phyloP scores from a whole-genome alignment of 169 alveolate species.

The Eimeria acervulina region DNA sequence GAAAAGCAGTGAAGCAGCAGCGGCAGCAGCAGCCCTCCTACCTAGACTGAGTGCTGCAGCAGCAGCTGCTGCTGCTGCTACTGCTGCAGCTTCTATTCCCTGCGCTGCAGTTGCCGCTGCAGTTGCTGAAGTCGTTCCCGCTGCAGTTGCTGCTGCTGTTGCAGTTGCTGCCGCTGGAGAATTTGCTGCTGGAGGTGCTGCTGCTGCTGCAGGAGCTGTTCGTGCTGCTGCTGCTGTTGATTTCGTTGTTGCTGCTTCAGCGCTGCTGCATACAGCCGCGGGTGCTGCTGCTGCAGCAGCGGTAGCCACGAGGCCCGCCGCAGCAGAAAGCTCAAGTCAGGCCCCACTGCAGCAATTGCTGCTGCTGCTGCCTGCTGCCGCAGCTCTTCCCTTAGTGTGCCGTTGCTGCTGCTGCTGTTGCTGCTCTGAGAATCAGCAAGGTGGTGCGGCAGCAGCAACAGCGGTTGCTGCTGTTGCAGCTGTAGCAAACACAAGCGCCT shows the following conservation, averaged over 20 bases:
- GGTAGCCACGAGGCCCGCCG: neutral
- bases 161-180: neutral
- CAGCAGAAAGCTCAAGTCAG: neutral
- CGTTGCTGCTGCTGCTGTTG: constrained; percentile 47
- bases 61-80: constrained; percentile 34
- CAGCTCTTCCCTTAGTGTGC: neutral
- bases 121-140: neutral
- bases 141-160: neutral
- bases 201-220: constrained; percentile 14
- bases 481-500: neutral
- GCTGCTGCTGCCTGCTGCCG: constrained; percentile 34
- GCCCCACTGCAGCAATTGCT: neutral
- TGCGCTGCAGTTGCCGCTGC: neutral
- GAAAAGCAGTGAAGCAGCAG: constrained; percentile 26
- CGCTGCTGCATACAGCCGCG: neutral
- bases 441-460: constrained; percentile 20
- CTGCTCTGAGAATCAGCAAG: neutral
- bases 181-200: neutral
- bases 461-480: constrained; percentile 32
- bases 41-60: constrained; percentile 15
- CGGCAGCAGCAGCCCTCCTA: constrained; percentile 29
- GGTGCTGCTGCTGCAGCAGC: constrained; percentile 36
- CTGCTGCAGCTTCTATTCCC: constrained; percentile 2
- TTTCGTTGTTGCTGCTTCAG: constrained; percentile 18
- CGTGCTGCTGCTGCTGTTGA: constrained; percentile 14